Base-by-base conservation (phyloP, 2,329 filamentous ascomycete genomes). In the Alternaria gaisen region DNA sequence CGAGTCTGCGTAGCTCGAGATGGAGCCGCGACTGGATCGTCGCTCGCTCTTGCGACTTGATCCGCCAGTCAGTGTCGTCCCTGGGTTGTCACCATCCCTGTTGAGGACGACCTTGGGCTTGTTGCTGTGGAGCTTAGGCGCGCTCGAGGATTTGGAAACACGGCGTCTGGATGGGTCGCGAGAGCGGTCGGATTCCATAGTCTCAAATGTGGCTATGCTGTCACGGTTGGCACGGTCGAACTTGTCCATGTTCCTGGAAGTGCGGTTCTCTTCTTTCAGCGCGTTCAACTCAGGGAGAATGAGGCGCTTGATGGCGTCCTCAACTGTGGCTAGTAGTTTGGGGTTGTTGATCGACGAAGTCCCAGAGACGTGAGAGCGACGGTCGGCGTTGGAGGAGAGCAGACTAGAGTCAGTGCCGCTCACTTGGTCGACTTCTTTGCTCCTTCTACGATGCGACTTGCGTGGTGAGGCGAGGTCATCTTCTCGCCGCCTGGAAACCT, bases 261-360 rank as follows among this genome's bases (percentile, higher is more conserved):
- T 90, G 77, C 92, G 94, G 76, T 94, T 91, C 73, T 97, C 93
- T 71, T 94, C 89, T 78, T 97, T 97, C 56, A 99, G 83, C 10
- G 93, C 92, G 70, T 93, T 94, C 44, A 99, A 84, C 78, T 99
- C 94, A 0, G 95, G 95, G 3, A 99, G 81, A 54, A 97, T 97
- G 51, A 97, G 84, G 50, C 93, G 87, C 64, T 93, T 90, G 72
- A 97, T 97, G 14, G 93, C 93, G 80, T 97, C 93, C 80, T 97
- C 94, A 3, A 97, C 94, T 0, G 93, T 95, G 72, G 95, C 92
- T 2, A 97, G 85, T 2, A 97, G 82, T 74, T 93, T 95, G 0
- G 94, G 94, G 72, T 97, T 97, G 80, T 96, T 97, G 76, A 96
- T 92, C 0, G 92, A 94, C 3, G 92, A 92, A 1, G 80, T 79